These are phyloP conservation scores for Angophora floribunda DNA, from an alignment of 345 rosid genomes.

Conservation along the genomic window DNA sequence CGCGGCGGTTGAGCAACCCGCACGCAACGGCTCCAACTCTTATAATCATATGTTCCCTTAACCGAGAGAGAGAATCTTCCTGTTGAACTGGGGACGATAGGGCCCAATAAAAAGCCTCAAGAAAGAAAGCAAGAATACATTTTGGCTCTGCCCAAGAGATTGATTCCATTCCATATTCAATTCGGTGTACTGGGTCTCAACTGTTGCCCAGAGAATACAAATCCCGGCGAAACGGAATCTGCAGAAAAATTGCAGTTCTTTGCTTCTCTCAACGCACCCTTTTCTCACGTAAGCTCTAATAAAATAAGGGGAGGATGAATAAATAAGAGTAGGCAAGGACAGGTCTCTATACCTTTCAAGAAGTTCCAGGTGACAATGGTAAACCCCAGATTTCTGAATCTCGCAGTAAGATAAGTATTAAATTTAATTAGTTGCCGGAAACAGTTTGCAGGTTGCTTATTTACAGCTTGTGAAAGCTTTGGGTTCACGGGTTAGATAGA, in stretches of 20 bases:
- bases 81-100: neutral
- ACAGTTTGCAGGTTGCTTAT: neutral
- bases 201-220: neutral
- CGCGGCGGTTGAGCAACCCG: neutral
- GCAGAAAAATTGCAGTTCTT: neutral
- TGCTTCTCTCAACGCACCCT: neutral
- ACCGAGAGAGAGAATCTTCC: neutral
- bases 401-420: neutral
- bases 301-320: neutral
- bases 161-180: neutral
- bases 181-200: neutral
- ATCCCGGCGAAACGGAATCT: neutral
- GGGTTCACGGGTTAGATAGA: conserved; percentile 28
- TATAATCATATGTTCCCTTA: neutral
- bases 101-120: neutral
- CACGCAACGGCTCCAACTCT: neutral
- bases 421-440: neutral
- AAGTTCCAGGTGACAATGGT: neutral
- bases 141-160: neutral
- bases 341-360: neutral
- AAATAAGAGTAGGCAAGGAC: neutral
- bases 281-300: neutral
- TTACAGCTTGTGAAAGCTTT: neutral
- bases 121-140: neutral
- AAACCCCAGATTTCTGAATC: neutral